phyloP scores from a whole-genome alignment of 2,329 filamentous ascomycete species.

The Albifimbria verrucaria region DNA sequence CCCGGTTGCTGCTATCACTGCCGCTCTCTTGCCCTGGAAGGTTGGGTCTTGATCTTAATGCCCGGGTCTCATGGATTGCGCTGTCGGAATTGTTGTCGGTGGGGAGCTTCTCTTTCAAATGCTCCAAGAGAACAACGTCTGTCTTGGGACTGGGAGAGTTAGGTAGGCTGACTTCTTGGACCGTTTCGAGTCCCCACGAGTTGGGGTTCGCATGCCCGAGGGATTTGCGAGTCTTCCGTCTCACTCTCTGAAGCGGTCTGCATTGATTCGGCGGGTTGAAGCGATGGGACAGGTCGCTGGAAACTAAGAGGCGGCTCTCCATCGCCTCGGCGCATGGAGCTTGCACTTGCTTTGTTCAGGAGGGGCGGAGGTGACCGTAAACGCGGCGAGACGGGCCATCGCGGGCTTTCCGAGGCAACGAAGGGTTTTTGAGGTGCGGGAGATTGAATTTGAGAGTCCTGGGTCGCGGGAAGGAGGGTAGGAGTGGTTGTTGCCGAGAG shows the following conservation, averaged over 20 bases:
- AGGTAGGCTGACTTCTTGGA: slow-evolving; percentile 82
- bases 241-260: slow-evolving; percentile 47
- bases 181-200: slow-evolving; percentile 75
- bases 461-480: slow-evolving; percentile 55
- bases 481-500: slow-evolving; percentile 68
- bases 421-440: slow-evolving; percentile 62
- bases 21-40: slow-evolving; percentile 53
- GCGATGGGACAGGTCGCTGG: slow-evolving; percentile 46
- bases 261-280: slow-evolving; percentile 36
- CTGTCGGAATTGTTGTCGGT: slow-evolving; percentile 39
- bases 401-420: slow-evolving; percentile 51
- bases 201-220: slow-evolving; percentile 57
- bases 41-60: slow-evolving; percentile 44
- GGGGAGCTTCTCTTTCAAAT: slow-evolving; percentile 46
- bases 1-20: slow-evolving; percentile 59
- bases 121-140: slow-evolving; percentile 45
- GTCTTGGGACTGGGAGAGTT: slow-evolving; percentile 58
- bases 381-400: slow-evolving; percentile 76
- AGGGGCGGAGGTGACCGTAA: slow-evolving; percentile 72
- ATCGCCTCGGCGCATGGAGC: slow-evolving; percentile 43
- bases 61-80: slow-evolving; percentile 35
- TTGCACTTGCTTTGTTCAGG: slow-evolving; percentile 42
- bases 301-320: slow-evolving; percentile 53
- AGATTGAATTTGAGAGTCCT: slow-evolving; percentile 60
- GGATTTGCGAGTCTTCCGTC: slow-evolving; percentile 44